Conservation (phyloP, 139 green algal species). For the Chlamydomonas incerta region DNA sequence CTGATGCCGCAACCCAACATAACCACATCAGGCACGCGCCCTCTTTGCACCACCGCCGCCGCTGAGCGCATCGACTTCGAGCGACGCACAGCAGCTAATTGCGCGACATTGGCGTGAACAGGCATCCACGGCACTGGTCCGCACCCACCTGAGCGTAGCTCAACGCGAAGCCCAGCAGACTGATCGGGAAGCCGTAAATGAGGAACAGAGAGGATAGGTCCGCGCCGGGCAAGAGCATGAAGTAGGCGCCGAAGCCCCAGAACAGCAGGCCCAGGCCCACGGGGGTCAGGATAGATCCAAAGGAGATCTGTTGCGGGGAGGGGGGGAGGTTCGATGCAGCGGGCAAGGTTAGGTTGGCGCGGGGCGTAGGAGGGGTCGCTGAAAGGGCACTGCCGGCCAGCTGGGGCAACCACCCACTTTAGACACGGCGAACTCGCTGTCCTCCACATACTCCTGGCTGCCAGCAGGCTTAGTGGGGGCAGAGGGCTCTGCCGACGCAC, state of each 20-base stretch:
- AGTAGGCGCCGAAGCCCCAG: conserved; percentile 96
- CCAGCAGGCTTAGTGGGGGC: neutral
- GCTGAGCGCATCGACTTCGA: too few relatives aligned
- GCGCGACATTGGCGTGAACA: too few relatives aligned
- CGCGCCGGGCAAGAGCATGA: conserved; percentile 89
- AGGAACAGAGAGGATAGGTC: conserved; percentile 92
- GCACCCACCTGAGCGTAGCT: conserved; percentile 77
- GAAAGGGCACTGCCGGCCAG: too few relatives aligned
- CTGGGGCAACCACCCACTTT: too few relatives aligned
- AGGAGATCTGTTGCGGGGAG: conserved; percentile 71
- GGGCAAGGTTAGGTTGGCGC: too few relatives aligned
- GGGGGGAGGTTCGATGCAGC: too few relatives aligned
- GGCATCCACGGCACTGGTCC: too few relatives aligned
- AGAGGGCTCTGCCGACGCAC: conserved; percentile 20
- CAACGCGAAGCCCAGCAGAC: conserved; percentile 94
- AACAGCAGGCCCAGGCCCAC: conserved; percentile 81
- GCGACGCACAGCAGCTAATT: too few relatives aligned
- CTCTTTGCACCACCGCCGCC: too few relatives aligned
- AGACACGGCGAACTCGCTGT: conserved; percentile 72
- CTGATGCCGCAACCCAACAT: too few relatives aligned
- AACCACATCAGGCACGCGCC: too few relatives aligned
- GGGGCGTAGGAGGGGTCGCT: too few relatives aligned
- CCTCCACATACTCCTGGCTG: neutral
- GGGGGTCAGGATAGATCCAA: conserved; percentile 86
- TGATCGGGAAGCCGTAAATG: conserved; percentile 98